phyloP scores from a whole-genome alignment of 495 filamentous ascomycete genomes.

The Lasiosphaeria miniovina region DNA sequence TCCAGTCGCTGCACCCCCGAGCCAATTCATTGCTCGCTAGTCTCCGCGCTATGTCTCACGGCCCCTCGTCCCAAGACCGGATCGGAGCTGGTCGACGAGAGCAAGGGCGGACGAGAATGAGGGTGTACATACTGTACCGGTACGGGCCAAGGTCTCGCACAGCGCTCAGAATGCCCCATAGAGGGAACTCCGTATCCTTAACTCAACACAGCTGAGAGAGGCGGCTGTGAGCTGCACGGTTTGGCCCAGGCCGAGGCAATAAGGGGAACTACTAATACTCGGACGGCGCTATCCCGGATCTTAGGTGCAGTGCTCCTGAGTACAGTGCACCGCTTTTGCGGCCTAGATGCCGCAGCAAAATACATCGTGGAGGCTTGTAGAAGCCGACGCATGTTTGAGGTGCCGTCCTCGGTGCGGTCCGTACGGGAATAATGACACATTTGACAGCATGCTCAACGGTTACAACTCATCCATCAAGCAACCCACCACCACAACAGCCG shows the following conservation, averaged over 20 bases:
- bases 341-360: slow-evolving; percentile 6
- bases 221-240: background rate
- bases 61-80: slow-evolving; percentile 12
- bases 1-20: slow-evolving; percentile 12
- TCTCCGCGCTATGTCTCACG: slow-evolving; percentile 3
- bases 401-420: slow-evolving; percentile 13
- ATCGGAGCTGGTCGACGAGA: background rate
- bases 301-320: background rate
- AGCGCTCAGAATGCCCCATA: background rate
- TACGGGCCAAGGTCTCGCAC: background rate
- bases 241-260: background rate
- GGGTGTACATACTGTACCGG: background rate
- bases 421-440: slow-evolving; percentile 17
- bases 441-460: background rate
- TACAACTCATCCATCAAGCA: too few species aligned
- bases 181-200: too few species aligned
- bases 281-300: too few species aligned
- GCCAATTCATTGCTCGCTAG: background rate
- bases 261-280: background rate
- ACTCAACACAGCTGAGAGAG: background rate
- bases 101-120: background rate
- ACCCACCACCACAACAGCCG: background rate
- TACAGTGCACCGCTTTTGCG: background rate
- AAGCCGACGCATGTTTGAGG: slow-evolving; percentile 4
- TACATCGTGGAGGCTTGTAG: background rate